Evolutionary conservation across 2,329 filamentous ascomycete species (phyloP).

Genomic region (Penicillium sp.): DNA sequence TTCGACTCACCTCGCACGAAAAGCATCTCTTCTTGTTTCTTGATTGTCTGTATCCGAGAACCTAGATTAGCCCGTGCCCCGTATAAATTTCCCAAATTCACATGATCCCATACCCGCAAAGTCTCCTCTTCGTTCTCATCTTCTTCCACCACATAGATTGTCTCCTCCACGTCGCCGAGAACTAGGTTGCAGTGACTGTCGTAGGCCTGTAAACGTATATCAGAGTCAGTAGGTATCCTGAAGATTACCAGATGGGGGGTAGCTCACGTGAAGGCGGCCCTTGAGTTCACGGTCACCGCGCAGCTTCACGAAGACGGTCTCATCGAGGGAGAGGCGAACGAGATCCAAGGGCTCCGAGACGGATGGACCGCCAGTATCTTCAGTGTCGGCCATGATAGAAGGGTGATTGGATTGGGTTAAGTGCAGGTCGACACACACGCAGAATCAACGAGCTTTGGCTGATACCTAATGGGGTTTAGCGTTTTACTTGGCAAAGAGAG

Average conservation of each 20-base stretch:
- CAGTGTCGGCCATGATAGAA: conserved; percentile 73
- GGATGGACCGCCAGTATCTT: conserved; percentile 64
- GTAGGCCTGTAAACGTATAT: conserved; percentile 67
- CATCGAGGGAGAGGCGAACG: conserved; percentile 89
- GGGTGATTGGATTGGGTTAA: conserved; percentile 9
- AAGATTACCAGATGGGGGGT: background rate
- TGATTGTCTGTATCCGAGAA: conserved; percentile 67
- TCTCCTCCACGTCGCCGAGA: conserved; percentile 94
- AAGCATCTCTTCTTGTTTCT: conserved; percentile 97
- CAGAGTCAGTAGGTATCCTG: conserved; percentile 19
- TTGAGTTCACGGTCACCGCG: conserved; percentile 93
- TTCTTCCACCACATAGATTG: conserved; percentile 89
- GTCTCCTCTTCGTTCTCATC: conserved; percentile 74
- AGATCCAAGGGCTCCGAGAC: conserved; percentile 93
- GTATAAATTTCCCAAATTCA: background rate
- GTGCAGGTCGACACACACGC: conserved; percentile 10
- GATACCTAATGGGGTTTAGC: conserved; percentile 20
- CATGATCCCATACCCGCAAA: conserved; percentile 60
- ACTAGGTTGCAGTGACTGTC: conserved; percentile 98
- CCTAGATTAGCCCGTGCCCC: conserved; percentile 12
- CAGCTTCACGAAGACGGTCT: conserved; percentile 96
- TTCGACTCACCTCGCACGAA: conserved; percentile 80
- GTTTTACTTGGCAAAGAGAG: background rate
- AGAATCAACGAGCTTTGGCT: conserved; percentile 25
- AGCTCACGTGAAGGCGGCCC: conserved; percentile 83